phyloP scores from a whole-genome alignment of 1,284 basidiomycete genomes.

The Ceratobasidium sp. region DNA sequence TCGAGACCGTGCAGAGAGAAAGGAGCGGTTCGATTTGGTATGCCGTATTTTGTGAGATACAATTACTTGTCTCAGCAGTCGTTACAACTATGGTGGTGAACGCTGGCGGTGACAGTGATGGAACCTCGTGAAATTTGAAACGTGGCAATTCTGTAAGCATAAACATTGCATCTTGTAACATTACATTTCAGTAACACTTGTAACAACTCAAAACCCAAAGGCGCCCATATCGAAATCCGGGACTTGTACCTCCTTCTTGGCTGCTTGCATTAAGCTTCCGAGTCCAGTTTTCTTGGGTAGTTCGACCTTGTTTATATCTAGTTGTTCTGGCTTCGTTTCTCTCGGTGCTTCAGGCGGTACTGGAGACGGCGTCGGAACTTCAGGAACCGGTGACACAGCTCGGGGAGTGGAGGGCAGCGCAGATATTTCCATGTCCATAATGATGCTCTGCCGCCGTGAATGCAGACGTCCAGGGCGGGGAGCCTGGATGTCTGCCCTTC shows the following conservation, averaged over 20 bases:
- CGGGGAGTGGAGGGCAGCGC: constrained; percentile 71
- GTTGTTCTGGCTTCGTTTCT: constrained; percentile 4
- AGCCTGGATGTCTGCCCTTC: constrained; percentile 25
- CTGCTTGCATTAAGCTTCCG: constrained; percentile 84
- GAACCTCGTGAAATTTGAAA: constrained; percentile 23
- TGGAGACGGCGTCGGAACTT: background rate
- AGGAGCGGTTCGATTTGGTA: background rate
- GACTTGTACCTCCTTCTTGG: constrained; percentile 85
- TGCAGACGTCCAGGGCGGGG: constrained; percentile 42
- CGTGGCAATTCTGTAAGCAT: constrained; percentile 10
- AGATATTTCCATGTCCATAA: constrained; percentile 85
- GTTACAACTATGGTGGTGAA: constrained; percentile 43
- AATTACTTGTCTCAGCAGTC: constrained; percentile 41
- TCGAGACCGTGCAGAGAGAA: background rate
- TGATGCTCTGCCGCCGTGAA: constrained; percentile 42
- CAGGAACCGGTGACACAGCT: constrained; percentile 59
- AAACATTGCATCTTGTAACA: background rate
- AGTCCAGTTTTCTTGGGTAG: constrained; percentile 74
- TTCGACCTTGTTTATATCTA: constrained; percentile 57
- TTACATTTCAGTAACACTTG: constrained; percentile 6
- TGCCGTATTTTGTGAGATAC: constrained; percentile 6
- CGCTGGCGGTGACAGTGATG: constrained; percentile 35
- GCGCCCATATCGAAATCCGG: constrained; percentile 87
- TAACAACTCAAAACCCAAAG: constrained; percentile 60
- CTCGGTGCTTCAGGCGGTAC: constrained; percentile 15